Evolutionary conservation across 108 stramenopile species (phyloP).

Genomic region (Cylindrotheca closterium): DNA sequence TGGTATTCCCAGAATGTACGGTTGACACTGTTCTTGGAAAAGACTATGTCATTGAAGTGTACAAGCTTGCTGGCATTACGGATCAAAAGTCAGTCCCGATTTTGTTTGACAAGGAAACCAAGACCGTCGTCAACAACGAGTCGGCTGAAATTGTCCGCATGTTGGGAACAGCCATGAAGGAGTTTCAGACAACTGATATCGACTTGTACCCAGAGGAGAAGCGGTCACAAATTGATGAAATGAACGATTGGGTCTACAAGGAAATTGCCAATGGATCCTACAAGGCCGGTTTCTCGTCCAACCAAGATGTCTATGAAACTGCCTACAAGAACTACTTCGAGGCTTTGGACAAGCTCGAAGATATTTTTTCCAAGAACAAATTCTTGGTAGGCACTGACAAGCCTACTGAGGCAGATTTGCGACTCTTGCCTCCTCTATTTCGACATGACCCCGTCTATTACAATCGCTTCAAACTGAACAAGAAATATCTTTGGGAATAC

Average conservation of each 20-base stretch:
- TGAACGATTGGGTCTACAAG: conserved; percentile 87
- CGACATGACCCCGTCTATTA: conserved; percentile 91
- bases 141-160: conserved; percentile 92
- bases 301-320: conserved; percentile 89
- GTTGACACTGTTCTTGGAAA: conserved; percentile 35
- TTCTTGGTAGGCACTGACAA: conserved; percentile 62
- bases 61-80: conserved; percentile 28
- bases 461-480: conserved; percentile 84
- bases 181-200: conserved; percentile 47
- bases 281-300: conserved; percentile 85
- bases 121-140: conserved; percentile 93
- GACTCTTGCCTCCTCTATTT: conserved; percentile 80
- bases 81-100: conserved; percentile 83
- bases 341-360: conserved; percentile 71
- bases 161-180: conserved; percentile 80
- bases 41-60: conserved; percentile 34
- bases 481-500: conserved; percentile 43
- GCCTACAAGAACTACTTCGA: conserved; percentile 75
- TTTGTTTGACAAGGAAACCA: conserved; percentile 88
- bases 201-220: conserved; percentile 80
- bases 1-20: conserved; percentile 30
- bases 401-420: conserved; percentile 88
- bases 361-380: conserved; percentile 49
- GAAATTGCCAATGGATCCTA: conserved; percentile 91
- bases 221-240: conserved; percentile 59